Conservation (phyloP, 331 rosid genomes). For the Malus hybrid region DNA sequence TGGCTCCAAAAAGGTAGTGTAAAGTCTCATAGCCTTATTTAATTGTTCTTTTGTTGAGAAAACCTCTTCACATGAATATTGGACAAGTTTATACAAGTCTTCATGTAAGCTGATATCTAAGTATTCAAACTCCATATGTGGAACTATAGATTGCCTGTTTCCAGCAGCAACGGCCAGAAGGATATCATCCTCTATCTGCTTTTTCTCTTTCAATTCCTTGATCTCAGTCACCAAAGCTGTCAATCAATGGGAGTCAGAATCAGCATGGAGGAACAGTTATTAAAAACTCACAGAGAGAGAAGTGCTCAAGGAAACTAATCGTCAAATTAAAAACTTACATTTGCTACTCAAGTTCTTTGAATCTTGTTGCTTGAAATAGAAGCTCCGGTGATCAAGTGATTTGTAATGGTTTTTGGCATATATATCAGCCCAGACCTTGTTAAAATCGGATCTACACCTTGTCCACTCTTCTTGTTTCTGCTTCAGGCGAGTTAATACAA, state of each 20-base stretch:
- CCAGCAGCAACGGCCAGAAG: constrained; percentile 70
- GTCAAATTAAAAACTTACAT: constrained; percentile 41
- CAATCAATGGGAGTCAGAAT: constrained; percentile 1
- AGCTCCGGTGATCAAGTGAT: constrained; percentile 89
- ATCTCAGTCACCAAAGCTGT: constrained; percentile 77
- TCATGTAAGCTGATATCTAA: constrained; percentile 61
- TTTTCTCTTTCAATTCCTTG: constrained; percentile 68
- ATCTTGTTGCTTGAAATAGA: constrained; percentile 90
- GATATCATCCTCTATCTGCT: constrained; percentile 71
- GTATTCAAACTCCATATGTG: constrained; percentile 69
- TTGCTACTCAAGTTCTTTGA: constrained; percentile 82
- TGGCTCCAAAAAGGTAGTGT: constrained; percentile 65
- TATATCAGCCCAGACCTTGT: constrained; percentile 89
- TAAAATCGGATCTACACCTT: constrained; percentile 71
- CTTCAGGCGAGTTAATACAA: constrained; percentile 67
- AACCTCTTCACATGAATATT: constrained; percentile 67
- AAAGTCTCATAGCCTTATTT: constrained; percentile 65
- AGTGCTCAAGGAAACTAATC: not conserved
- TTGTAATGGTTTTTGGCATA: constrained; percentile 85
- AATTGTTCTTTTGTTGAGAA: constrained; percentile 72
- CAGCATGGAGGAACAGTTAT: not conserved
- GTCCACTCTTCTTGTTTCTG: constrained; percentile 94
- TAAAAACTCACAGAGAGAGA: not conserved
- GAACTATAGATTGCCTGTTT: constrained; percentile 51
- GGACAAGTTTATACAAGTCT: constrained; percentile 72